A percentile compares a stretch with the other conserved stretches of the same genome.
These are phyloP conservation scores for Penicillium samsonianum DNA, from an alignment of 495 filamentous ascomycete genomes.

Conservation along the genomic window DNA sequence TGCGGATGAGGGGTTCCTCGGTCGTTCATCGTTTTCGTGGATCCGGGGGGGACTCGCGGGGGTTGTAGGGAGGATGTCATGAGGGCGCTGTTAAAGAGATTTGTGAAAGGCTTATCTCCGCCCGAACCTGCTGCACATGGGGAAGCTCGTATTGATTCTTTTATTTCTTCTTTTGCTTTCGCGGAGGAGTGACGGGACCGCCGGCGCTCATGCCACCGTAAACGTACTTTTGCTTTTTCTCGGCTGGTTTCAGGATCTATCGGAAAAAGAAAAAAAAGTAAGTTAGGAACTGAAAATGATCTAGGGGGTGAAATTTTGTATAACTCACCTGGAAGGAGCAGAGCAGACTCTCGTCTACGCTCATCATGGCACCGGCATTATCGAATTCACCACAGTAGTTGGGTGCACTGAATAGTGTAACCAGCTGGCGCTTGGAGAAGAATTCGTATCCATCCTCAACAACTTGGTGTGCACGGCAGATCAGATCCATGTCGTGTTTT, in stretches of 20 bases:
- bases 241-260: slow-evolving; percentile 97
- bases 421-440: slow-evolving; percentile 97
- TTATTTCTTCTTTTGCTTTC: slow-evolving; percentile 88
- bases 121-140: slow-evolving; percentile 91
- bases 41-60: slow-evolving; percentile 25
- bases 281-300: slow-evolving; percentile 11
- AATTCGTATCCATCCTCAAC: slow-evolving; percentile 99
- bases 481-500: slow-evolving; percentile 99
- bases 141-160: slow-evolving; percentile 75
- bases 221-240: slow-evolving; percentile 99
- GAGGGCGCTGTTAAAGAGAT: slow-evolving; percentile 23
- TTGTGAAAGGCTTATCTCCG: slow-evolving; percentile 69
- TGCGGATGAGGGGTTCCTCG: slow-evolving; percentile 28
- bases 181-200: slow-evolving; percentile 85
- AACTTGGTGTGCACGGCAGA: slow-evolving; percentile 98
- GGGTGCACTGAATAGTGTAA: slow-evolving; percentile 96
- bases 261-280: slow-evolving; percentile 1
- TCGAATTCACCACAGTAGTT: slow-evolving; percentile 99
- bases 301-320: slow-evolving; percentile 3
- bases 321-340: slow-evolving; percentile 92
- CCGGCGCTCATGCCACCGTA: slow-evolving; percentile 84
- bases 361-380: slow-evolving; percentile 99
- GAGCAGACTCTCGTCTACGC: slow-evolving; percentile 96
- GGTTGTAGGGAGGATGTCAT: slow-evolving; percentile 28
- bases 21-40: slow-evolving; percentile 38